Base-by-base conservation (phyloP, 2,329 filamentous ascomycete genomes). In the Cladosporium oxysporum region DNA sequence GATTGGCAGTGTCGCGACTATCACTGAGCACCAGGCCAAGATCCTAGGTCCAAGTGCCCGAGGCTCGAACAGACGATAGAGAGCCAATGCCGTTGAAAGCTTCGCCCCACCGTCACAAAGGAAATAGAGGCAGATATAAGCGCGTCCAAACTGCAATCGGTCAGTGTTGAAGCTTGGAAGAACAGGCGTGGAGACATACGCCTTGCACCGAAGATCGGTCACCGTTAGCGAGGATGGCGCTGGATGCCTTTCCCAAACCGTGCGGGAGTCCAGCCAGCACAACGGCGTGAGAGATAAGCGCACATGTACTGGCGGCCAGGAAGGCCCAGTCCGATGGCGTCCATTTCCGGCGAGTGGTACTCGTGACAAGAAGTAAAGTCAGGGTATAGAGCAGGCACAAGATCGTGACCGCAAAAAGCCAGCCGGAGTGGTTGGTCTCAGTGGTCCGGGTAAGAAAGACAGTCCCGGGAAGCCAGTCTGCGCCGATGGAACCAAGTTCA, bases 371-470 rank as follows among this genome's bases (percentile, higher is more conserved):
- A 18, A 53, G 28, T 31, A 53, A 12, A 18, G 50, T 53, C 28
- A 53, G 12, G 28, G 50, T 53, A 14, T 53, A 53, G 16, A 53
- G 50, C 50, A 53, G 26, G 50, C 50, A 53, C 16, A 53, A 28
- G 16, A 53, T 29, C 6, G 50, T 53, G 5, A 53, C 50, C 16
- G 50, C 29, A 16, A 53, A 53, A 0, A 53, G 50, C 50, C 50
- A 53, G 50, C 50, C 50, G 7, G 50, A 53, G 50, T 53, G 50
- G 26, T 53, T 21, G 28, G 16, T 31, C 4, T 33, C 50, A 7
- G 50, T 53, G 50, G 50, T 53, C 26, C 50, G 28, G 26, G 50
- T 53, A 29, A 53, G 50, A 29, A 53, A 53, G 50, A 53, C 50
- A 8, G 50, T 53, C 2, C 50, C 50, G 6, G 50, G 50, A 23